Evolutionary conservation across 495 filamentous ascomycete genomes (phyloP), one percentile per base, ranked within the genome.

Genomic region (Pyrenula aspistea): DNA sequence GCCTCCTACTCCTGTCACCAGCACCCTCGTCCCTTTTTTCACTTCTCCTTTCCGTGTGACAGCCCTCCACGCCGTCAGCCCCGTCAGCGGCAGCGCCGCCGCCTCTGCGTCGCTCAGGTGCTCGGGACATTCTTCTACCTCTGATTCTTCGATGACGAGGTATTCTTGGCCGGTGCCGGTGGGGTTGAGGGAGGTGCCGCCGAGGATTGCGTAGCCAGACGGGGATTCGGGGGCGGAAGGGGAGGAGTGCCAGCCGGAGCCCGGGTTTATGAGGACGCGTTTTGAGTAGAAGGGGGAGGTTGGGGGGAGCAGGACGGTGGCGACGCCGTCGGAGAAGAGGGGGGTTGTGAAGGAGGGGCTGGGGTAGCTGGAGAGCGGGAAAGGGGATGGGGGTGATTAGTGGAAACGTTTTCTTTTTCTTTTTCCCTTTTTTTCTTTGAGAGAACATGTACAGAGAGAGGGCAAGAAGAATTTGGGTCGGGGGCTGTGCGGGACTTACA

Each of bases 31-130:
- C 2, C 85, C 87, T 8, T 68, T 58, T 56, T 53, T 64, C 57
- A 75, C 74, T 0, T 73, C 79, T 36, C 75, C 77, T 65, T 92
- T 96, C 1, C 75, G 85, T 21, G 91, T 77, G 55, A 91, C 69
- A 0, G 91, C 91, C 31, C 91, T 73, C 87, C 88, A 96, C 11
- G 75, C 91, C n/a, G 91, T 96, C 60, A 95, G 64, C 0, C 89
- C 91, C 0, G 85, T 85, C 25, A 95, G 67, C 1, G 91, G 90
- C 25, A 96, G 61, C 12, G 87, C 88, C 0, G 90, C 91, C 0
- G 85, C 88, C 70, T 95, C 88, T 0, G 74, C 75, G 56, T 84
- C 69, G 0, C 70, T 75, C 8, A 96, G 70, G 70, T 95, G 87
- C 55, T 64, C 73, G 2, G 91, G 91, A 15, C 82, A 83, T 57